A percentile compares a stretch with the other conserved stretches of the same genome.
Conservation (phyloP, 2,329 filamentous ascomycete genomes). For the Myriosclerotinia curreyana region DNA sequence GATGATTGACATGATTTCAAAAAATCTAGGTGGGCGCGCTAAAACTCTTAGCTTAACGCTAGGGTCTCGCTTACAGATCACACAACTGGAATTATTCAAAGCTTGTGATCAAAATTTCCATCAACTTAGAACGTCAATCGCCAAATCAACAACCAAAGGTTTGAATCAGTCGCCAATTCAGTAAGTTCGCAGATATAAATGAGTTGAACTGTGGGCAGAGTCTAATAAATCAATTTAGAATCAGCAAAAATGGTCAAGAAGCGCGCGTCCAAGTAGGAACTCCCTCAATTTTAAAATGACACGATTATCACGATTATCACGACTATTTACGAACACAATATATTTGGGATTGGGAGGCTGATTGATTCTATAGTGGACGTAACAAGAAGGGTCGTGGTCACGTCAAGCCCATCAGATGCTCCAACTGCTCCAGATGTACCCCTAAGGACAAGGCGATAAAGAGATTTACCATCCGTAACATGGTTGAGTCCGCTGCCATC, state of each 20-base stretch:
- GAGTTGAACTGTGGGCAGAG: not conserved
- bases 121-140: constrained; percentile 19
- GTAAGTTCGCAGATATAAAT: constrained; percentile 21
- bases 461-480: constrained; percentile 99
- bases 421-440: constrained; percentile 71
- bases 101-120: constrained; percentile 8
- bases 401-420: constrained; percentile 98
- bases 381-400: constrained; percentile 99
- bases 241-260: constrained; percentile 69
- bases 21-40: constrained; percentile 12
- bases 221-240: constrained; percentile 41
- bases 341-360: constrained; percentile 2
- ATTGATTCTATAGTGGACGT: constrained; percentile 66
- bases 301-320: constrained; percentile 12
- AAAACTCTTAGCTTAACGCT: constrained; percentile 17
- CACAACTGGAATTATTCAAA: constrained; percentile 19
- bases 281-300: constrained; percentile 17
- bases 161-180: constrained; percentile 28
- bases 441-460: constrained; percentile 99
- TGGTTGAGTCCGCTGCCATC: constrained; percentile 99
- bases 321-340: not conserved
- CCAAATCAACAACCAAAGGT: constrained; percentile 25
- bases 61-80: constrained; percentile 23
- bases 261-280: constrained; percentile 63
- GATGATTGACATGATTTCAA: constrained; percentile 12